A percentile compares a stretch with the other conserved stretches of the same genome.
Conservation (phyloP, 352 stramenopile genomes). For the Globisporangium middletonii region DNA sequence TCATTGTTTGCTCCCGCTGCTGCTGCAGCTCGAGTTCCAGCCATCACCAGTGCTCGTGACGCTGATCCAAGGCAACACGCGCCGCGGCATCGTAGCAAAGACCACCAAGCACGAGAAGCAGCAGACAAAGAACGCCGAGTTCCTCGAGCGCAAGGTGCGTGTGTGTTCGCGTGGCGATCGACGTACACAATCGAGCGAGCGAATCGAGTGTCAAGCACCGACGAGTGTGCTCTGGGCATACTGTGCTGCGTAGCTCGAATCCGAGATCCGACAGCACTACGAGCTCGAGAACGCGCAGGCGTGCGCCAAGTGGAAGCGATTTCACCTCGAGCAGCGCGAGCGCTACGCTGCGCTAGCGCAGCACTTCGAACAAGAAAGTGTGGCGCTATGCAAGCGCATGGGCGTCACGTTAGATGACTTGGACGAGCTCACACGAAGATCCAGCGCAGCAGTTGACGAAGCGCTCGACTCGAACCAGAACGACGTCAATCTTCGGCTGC, state of each 20-base stretch:
- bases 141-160: constrained; percentile 50
- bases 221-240: too few relatives aligned
- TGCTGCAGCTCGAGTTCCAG: constrained; percentile 37
- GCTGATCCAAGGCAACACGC: constrained; percentile 33
- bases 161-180: background rate
- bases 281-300: constrained; percentile 43
- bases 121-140: constrained; percentile 30
- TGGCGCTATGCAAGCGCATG: constrained; percentile 17
- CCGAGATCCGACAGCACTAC: constrained; percentile 51
- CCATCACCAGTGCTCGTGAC: constrained; percentile 42
- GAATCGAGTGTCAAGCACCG: too few relatives aligned
- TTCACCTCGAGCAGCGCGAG: constrained; percentile 29
- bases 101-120: constrained; percentile 24
- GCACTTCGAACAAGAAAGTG: constrained; percentile 25
- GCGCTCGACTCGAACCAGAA: constrained; percentile 1
- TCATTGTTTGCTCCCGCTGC: background rate
- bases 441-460: background rate
- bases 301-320: constrained; percentile 44
- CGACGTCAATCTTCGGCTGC: constrained; percentile 15
- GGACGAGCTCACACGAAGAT: background rate
- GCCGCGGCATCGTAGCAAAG: constrained; percentile 7
- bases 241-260: constrained; percentile 30
- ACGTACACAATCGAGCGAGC: too few relatives aligned
- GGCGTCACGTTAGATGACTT: background rate
- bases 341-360: constrained; percentile 16